Evolutionary conservation across 2,329 filamentous ascomycete genomes (phyloP), one percentile per base, ranked within the genome.

Genomic region (Thelonectria blattea): DNA sequence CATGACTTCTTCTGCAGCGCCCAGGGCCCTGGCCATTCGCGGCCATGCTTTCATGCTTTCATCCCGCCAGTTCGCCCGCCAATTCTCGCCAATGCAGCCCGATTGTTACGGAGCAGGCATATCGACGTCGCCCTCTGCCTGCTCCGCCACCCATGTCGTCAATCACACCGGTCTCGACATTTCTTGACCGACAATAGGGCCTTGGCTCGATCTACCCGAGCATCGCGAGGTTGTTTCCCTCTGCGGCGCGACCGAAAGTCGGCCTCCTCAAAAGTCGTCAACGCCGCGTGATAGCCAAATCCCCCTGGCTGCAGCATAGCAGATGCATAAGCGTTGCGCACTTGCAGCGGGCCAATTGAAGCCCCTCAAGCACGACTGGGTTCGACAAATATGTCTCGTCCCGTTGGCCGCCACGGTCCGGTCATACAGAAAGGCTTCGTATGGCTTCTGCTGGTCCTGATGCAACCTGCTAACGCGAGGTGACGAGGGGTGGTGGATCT

Each of bases 311-410:
- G 58, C 52, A 60, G 58, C 48, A 60, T 47, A 39, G 52, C 42
- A 20, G 27, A 34, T 56, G 52, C 58, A 60, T 56, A 22, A 50
- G 52, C 49, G 30, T 58, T 50, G 50, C 34, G 42, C 53, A 22
- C 43, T 50, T 55, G 52, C 55, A 62, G 56, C 47, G 47, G 46
- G 22, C 64, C 67, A 67, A 64, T 64, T 60, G 51, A 27, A 17
- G 18, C 9, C 42, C 12, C 27, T 30, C 32, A 15, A 32, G 14
- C 32, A 39, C 52, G 22, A 30, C 42, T 24, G 34, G 47, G 41
- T 56, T 50, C 48, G 48, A 30, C 56, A 54, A 62, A 64, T 65
- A 56, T 56, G 50, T 46, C 45, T 62, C 52, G 51, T 64, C 58
- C 55, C 49, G 62, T 68, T 69, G 62, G 65, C 30, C n/a, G n/a